Base-by-base conservation (phyloP, 805 yeast species). In the Candida tibetensis region DNA sequence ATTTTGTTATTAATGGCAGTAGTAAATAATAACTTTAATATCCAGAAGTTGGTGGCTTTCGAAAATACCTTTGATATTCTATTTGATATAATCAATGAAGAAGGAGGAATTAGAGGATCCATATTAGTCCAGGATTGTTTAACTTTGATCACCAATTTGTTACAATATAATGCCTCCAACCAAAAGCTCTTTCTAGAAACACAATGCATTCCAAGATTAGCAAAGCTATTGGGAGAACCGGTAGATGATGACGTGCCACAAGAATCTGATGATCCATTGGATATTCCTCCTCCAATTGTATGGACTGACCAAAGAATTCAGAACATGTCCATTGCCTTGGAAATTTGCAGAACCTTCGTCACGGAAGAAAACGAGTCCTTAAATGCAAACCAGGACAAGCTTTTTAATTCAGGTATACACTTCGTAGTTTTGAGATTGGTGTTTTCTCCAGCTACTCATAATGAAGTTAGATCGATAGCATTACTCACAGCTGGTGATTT, bases 41-140 rank as follows among this genome's bases (percentile, higher is more conserved):
- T 91, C 22, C 99, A 93, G 57, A 90, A 89, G 53, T 66, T 93
- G 14, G 95, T 95, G 7, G 99, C 95, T 0, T 93, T 93, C 55
- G 97, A 93, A 57, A 90, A 87, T 48, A 83, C 95, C 0, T 90
- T 93, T 54, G 96, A 88, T 44, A 78, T 73, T 43, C 62, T 89
- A 9, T 90, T 91, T 52, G 71, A 68, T n/a, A 83, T 93, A 10
- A 80, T 91, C 17, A 81, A 78, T 12, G 85, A 80, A 45, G 97
- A 90, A 59, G 96, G 96, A 22, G 95, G 95, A 3, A 72, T 88
- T 12, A 74, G 89, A 37, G 97, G 95, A 7, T 87, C 93, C 14
- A 72, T 88, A 23, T 79, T 88, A n/a, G 95, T 90, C 6, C 93
- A 86, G 55, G 98, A 93, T 60, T 86, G 95, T 58, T 65, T 95